Percentiles rank a stretch among this genome's conserved stretches.
Evolutionary conservation across 2,329 filamentous ascomycete genomes (phyloP).

Genomic region (Trichoderma harzianum): DNA sequence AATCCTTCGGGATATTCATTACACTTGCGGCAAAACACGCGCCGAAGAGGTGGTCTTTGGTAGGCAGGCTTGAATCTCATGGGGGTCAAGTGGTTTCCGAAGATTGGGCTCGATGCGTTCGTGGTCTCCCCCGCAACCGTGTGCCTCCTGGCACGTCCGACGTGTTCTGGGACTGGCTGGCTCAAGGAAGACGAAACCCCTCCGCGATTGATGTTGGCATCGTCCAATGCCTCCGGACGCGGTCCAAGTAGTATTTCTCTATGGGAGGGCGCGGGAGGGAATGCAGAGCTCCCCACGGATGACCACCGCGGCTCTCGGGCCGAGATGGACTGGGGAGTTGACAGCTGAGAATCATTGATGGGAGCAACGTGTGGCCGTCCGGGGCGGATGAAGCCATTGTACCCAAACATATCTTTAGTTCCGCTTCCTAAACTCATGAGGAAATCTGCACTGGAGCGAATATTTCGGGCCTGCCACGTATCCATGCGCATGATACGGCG

Average conservation of each 20-base stretch:
- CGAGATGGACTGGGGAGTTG: not conserved
- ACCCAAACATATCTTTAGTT: slow-evolving; percentile 35
- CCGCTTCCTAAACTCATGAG: slow-evolving; percentile 47
- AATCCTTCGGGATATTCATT: slow-evolving; percentile 82
- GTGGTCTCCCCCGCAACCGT: slow-evolving; percentile 47
- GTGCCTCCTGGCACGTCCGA: slow-evolving; percentile 36
- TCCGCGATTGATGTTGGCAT: slow-evolving; percentile 11
- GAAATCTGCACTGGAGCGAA: slow-evolving; percentile 48
- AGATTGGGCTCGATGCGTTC: slow-evolving; percentile 37
- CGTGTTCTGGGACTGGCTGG: slow-evolving; percentile 18
- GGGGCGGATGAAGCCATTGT: slow-evolving; percentile 34
- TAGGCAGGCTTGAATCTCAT: slow-evolving; percentile 40
- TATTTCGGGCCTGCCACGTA: slow-evolving; percentile 45
- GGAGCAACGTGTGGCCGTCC: not conserved
- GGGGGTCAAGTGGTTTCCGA: slow-evolving; percentile 42
- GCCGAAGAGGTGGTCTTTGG: slow-evolving; percentile 58
- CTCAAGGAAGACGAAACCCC: not conserved
- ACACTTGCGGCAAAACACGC: slow-evolving; percentile 75
- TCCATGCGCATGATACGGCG: slow-evolving; percentile 46
- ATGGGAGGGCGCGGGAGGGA: not conserved
- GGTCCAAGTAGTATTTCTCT: slow-evolving; percentile 2
- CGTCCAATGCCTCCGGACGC: slow-evolving; percentile 19
- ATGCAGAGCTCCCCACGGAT: slow-evolving; percentile 8
- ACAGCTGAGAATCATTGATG: not conserved
- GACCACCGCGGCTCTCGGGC: slow-evolving; percentile 11